Base-by-base conservation (phyloP, 352 stramenopile species). In the Blastocystis sp. region DNA sequence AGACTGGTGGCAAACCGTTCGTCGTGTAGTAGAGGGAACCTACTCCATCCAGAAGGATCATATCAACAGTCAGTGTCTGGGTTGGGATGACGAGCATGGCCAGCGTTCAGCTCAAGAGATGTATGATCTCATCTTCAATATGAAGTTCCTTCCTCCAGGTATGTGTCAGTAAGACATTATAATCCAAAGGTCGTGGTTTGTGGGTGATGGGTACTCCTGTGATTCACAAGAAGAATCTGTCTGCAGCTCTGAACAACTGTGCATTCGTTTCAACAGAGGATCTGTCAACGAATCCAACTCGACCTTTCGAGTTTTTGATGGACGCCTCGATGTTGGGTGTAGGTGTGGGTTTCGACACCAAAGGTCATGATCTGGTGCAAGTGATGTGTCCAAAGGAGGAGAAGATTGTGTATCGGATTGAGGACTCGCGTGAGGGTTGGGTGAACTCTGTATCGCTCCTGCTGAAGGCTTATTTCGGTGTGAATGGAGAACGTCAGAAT, bases 191-290 rank as follows among this genome's bases (percentile, higher is more conserved):
- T 21, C 91, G 94, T 19, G 94, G 94, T 0, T 90, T 97, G 21
- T 97, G 94, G 94, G 93, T 92, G 32, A 97, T 97, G 94, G 94
- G 94, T n/a, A 95, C 94, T n/a, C 89, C 93, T 1, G 93, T 97
- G 88, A 96, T 93, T 0, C 93, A 91, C 54, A 90, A 93, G 74
- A 91, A 93, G 32, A 88, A 89, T 19, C 90, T 96, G 11, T 96
- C 91, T 56, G 93, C 93, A 0, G 93, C 94, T 24, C 89, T 97
- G 35, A 97, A 97, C 89, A 97, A 97, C 89, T 97, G 93, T 88
- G 93, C 93, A 14, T 97, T 97, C 77, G 93, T 97, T 14, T 95
- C 91, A 21, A 97, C 94, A 0, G 89, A 88, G 4, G 93, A 95
- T 57, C 88, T 95, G 32, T 81, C 85, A 0, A 58, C 92, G 65